Evolutionary conservation across 139 green algal species (phyloP).

Genomic region (Closterium sp.): DNA sequence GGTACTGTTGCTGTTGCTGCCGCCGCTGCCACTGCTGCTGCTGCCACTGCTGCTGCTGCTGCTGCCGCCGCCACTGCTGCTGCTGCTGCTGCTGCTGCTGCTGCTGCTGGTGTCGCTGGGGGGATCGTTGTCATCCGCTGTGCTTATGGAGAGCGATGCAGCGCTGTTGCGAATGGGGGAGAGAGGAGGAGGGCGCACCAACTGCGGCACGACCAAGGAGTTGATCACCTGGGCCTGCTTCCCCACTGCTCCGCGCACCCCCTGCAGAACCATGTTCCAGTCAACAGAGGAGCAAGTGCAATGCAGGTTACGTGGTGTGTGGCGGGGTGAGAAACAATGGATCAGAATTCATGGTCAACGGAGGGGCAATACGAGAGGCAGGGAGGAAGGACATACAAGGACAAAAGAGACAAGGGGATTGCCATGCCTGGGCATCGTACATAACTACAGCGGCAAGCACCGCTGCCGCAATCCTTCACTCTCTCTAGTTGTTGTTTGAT

Average conservation of each 20-base stretch:
- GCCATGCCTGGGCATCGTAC: neutral
- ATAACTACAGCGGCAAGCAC: neutral
- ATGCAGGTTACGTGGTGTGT: no score
- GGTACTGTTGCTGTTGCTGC: neutral
- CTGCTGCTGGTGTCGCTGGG: neutral
- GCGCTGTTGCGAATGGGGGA: neutral
- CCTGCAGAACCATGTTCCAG: slow-evolving; percentile 6
- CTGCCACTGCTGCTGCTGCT: neutral
- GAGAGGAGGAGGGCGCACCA: neutral
- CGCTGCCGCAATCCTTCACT: no score
- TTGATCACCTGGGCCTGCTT: slow-evolving; percentile 50
- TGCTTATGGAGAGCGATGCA: neutral
- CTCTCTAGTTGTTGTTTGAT: no score
- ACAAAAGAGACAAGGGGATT: neutral
- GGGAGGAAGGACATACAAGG: neutral
- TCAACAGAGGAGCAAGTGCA: slow-evolving; percentile 1
- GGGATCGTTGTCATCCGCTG: neutral
- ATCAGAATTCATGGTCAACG: no score
- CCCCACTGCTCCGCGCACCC: slow-evolving; percentile 35
- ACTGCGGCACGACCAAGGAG: slow-evolving; percentile 37
- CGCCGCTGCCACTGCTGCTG: no score
- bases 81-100: neutral
- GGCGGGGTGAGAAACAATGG: no score
- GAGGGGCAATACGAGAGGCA: neutral
- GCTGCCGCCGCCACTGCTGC: neutral